Conservation (phyloP, 371 early-diverging fungal genomes). For the Rhizopus arrhizus region DNA sequence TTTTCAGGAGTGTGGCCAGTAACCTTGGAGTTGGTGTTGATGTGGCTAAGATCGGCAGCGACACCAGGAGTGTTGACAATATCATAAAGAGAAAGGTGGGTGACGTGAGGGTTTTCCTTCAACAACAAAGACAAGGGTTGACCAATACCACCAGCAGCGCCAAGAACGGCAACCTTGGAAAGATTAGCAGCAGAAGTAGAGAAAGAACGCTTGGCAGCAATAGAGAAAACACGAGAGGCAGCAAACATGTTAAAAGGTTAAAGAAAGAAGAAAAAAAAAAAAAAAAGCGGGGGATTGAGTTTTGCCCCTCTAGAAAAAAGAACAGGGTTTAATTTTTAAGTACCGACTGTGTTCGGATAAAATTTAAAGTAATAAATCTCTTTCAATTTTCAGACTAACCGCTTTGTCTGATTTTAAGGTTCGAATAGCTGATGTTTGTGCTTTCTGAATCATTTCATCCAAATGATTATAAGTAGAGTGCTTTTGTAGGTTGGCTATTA, state of each 20-base stretch:
- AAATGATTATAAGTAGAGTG: constrained; percentile 15
- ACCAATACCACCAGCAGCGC: constrained; percentile 92
- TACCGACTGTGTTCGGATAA: not conserved
- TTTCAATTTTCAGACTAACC: constrained; percentile 29
- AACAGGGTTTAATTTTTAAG: not conserved
- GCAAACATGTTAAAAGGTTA: constrained; percentile 42
- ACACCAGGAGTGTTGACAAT: constrained; percentile 97
- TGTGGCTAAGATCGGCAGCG: constrained; percentile 96
- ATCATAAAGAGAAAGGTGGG: constrained; percentile 92
- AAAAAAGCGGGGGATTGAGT: not conserved
- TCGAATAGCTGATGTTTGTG: constrained; percentile 39
- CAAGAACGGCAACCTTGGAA: constrained; percentile 80
- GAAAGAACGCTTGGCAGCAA: constrained; percentile 72
- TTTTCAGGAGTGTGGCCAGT: constrained; percentile 88
- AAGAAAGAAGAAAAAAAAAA: not conserved
- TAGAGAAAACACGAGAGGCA: constrained; percentile 50
- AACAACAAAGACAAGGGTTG: constrained; percentile 89
- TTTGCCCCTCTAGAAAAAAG: too few species aligned
- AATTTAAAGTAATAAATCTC: constrained; percentile 12
- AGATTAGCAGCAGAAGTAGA: constrained; percentile 67
- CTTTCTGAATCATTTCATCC: constrained; percentile 28
- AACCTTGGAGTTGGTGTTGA: constrained; percentile 89
- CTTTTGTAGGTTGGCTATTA: constrained; percentile 40
- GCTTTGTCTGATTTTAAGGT: constrained; percentile 45
- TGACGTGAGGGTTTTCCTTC: constrained; percentile 81